Conservation (phyloP, 495 filamentous ascomycete species). For the Gamarada debralockiae region DNA sequence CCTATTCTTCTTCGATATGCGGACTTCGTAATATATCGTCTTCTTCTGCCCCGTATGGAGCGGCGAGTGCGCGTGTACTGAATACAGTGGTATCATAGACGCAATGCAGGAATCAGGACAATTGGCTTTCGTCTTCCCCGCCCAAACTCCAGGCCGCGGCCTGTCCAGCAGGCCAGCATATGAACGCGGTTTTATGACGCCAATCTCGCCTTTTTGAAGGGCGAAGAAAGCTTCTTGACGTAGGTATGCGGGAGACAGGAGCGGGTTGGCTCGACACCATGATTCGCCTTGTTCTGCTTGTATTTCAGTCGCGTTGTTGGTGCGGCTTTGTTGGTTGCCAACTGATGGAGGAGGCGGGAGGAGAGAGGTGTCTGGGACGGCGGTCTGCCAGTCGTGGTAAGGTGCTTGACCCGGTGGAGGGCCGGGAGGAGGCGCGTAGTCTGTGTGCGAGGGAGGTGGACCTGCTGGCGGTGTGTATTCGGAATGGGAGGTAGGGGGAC, state of each 20-base stretch:
- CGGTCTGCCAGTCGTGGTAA: slow-evolving; percentile 71
- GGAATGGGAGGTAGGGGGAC: slow-evolving; percentile 10
- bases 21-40: slow-evolving; percentile 79
- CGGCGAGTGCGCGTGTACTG: slow-evolving; percentile 64
- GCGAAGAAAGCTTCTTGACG: slow-evolving; percentile 31
- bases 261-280: slow-evolving; percentile 64
- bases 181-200: slow-evolving; percentile 22
- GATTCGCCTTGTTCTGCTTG: slow-evolving; percentile 69
- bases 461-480: slow-evolving; percentile 24
- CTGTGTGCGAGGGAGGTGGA: slow-evolving; percentile 8
- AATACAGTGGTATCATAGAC: slow-evolving; percentile 72
- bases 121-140: slow-evolving; percentile 25
- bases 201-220: slow-evolving; percentile 20
- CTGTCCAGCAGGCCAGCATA: slow-evolving; percentile 28
- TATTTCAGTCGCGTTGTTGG: slow-evolving; percentile 67
- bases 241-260: slow-evolving; percentile 53
- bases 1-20: slow-evolving; percentile 37
- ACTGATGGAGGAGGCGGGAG: slow-evolving; percentile 80
- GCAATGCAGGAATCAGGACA: slow-evolving; percentile 53
- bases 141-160: slow-evolving; percentile 41
- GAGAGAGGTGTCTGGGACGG: slow-evolving; percentile 72
- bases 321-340: slow-evolving; percentile 60
- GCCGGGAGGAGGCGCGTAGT: slow-evolving; percentile 17
- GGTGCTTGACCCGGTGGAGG: slow-evolving; percentile 25
- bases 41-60: slow-evolving; percentile 47